Evolutionary conservation across 306 rosid genomes (phyloP).

Genomic region (Quillaja saponaria): DNA sequence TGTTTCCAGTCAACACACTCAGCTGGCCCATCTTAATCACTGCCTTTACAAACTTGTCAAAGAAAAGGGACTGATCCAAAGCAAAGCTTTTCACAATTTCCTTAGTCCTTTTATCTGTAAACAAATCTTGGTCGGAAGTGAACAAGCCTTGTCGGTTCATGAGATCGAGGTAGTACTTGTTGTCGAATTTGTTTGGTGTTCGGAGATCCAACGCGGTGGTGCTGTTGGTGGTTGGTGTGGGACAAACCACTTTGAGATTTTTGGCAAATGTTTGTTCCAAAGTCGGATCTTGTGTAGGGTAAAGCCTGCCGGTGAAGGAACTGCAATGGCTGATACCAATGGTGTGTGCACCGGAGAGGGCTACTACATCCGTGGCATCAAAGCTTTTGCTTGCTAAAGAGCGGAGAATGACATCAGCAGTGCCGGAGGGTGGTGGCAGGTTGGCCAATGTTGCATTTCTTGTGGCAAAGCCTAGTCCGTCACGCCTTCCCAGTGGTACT

Average conservation of each 20-base stretch:
- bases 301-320: slow-evolving; percentile 48
- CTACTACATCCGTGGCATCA: slow-evolving; percentile 45
- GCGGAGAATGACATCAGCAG: slow-evolving; percentile 18
- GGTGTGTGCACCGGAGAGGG: slow-evolving; percentile 70
- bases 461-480: slow-evolving; percentile 43
- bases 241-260: slow-evolving; percentile 44
- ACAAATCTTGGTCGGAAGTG: slow-evolving; percentile 65
- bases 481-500: slow-evolving; percentile 64
- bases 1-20: slow-evolving; percentile 44
- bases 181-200: slow-evolving; percentile 51
- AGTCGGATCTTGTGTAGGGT: slow-evolving; percentile 44
- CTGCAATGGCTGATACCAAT: slow-evolving; percentile 51
- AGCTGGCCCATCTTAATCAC: slow-evolving; percentile 60
- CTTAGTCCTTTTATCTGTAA: slow-evolving; percentile 30
- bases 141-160: slow-evolving; percentile 61
- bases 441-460: slow-evolving; percentile 9
- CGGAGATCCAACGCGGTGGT: slow-evolving; percentile 47
- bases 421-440: slow-evolving; percentile 47
- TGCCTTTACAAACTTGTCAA: slow-evolving; percentile 48
- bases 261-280: slow-evolving; percentile 55
- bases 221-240: slow-evolving; percentile 1
- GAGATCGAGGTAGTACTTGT: slow-evolving; percentile 56
- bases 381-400: slow-evolving; percentile 33
- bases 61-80: slow-evolving; percentile 41
- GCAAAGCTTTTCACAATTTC: slow-evolving; percentile 54